A percentile compares a stretch with the other conserved stretches of the same genome.
phyloP scores from a whole-genome alignment of 1,284 basidiomycete genomes.

The Trichosporon sp. region DNA sequence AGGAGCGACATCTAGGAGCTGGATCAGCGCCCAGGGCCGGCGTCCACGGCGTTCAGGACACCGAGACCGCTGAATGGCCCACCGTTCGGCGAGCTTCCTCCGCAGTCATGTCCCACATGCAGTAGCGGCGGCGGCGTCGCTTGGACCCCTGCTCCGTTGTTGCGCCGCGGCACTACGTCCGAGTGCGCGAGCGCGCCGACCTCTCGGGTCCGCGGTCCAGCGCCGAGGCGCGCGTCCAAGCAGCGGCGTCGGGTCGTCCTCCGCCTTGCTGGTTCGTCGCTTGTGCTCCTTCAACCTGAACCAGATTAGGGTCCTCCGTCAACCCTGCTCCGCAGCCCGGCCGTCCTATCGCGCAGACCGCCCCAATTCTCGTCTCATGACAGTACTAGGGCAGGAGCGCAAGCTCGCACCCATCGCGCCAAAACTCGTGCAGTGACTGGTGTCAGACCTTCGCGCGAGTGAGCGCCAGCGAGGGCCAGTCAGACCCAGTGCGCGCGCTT shows the following conservation, averaged over 20 bases:
- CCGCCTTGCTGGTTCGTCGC: no score
- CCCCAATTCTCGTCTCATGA: background rate
- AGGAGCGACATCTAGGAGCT: background rate
- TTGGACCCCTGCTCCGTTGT: background rate
- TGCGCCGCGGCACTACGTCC: background rate
- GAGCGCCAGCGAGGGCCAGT: background rate
- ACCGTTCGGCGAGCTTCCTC: background rate
- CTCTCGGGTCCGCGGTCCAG: no score
- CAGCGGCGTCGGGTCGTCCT: no score
- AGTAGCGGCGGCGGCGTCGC: background rate
- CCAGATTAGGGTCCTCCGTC: no score
- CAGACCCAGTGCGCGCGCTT: background rate
- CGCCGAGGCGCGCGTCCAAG: background rate
- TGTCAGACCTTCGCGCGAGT: background rate
- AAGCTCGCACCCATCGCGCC: no score
- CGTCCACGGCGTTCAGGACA: background rate
- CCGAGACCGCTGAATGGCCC: background rate
- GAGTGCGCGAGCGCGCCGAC: background rate
- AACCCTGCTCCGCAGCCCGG: no score
- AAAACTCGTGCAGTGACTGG: background rate
- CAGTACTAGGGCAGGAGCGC: background rate
- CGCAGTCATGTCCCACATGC: background rate
- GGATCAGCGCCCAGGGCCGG: background rate
- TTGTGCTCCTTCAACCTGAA: no score
- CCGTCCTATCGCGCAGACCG: background rate